Percentiles rank a stretch among this genome's conserved stretches.
phyloP scores from a whole-genome alignment of 2,329 filamentous ascomycete species.

The Raffaelea albimanens region DNA sequence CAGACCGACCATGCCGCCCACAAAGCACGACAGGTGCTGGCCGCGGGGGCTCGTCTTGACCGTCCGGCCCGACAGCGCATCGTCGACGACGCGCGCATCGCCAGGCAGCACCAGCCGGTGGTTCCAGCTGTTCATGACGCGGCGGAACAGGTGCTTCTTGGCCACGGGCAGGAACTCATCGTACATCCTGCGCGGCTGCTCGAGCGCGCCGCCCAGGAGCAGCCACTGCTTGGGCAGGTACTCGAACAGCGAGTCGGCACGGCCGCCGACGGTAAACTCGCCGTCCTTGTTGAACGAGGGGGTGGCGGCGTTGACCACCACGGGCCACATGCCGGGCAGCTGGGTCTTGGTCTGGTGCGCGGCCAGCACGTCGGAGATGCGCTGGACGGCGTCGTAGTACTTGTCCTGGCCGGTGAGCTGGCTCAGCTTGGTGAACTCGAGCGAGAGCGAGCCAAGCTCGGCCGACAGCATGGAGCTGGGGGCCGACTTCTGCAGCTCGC shows the following conservation, averaged over 20 bases:
- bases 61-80: constrained; percentile 14
- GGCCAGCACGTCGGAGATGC: constrained; percentile 47
- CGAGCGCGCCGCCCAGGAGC: constrained; percentile 52
- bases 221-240: constrained; percentile 60
- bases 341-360: constrained; percentile 41
- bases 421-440: constrained; percentile 56
- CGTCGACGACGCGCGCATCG: constrained; percentile 24
- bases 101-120: constrained; percentile 39
- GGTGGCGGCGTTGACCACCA: constrained; percentile 38
- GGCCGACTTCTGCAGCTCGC: constrained; percentile 32
- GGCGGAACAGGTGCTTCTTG: constrained; percentile 30
- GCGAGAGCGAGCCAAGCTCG: constrained; percentile 47
- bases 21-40: constrained; percentile 54
- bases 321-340: constrained; percentile 55
- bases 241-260: constrained; percentile 50
- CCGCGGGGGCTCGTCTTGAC: constrained; percentile 23
- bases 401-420: constrained; percentile 51
- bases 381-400: constrained; percentile 52
- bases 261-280: constrained; percentile 44
- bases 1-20: constrained; percentile 56
- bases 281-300: constrained; percentile 48
- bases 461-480: constrained; percentile 29
- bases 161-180: constrained; percentile 20
- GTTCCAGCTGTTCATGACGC: constrained; percentile 24
- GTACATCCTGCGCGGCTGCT: constrained; percentile 26